Evolutionary conservation across 805 yeast species (phyloP), one percentile per base, ranked within the genome.

Genomic region (Wickerhamiella nectarea): DNA sequence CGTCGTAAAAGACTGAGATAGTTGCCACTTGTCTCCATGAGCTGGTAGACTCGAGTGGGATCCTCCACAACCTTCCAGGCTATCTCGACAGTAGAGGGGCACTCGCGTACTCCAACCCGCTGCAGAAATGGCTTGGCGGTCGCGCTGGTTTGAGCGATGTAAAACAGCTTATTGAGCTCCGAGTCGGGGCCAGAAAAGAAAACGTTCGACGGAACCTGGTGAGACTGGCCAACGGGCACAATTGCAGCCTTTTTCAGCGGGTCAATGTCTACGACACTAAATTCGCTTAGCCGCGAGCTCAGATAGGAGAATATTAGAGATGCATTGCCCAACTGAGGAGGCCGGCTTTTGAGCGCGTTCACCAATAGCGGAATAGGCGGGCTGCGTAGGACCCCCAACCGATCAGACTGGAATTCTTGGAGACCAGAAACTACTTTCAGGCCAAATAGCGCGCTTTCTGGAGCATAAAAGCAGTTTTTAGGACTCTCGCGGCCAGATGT

Each of bases 71-170:
- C 49, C 12, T 51, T 44, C 15, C 43, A 41, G 2, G 59, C 63
- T 5, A 62, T 48, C 40, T 64, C 65, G 1, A 44, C 25, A 3
- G 55, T 41, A n/a, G 50, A 51, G 1, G 68, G 69, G 29, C 52
- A 48, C 17, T 55, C 54, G 3, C 62, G 46, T 3, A 63, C 59
- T 1, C 68, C 67, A 12, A 63, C 46, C 5, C 41, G 44, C 11
- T 43, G 42, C 22, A 64, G 47, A 44, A 64, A 64, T 1, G 64
- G 60, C 12, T 40, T 43, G 4, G 64, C 51, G 46, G 11, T 10
- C 6, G 20, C 44, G 10, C 29, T 41, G 26, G 47, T 48, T 10
- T 41, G 15, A 1, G 51, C 41, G 6, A 49, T 46, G 9, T 11
- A 18, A 18, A 54, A 45, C 12, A 50, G 35, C 4, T 46, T 46